Base-by-base conservation (phyloP, 2,329 filamentous ascomycete species). In the Coniochaeta sp. region DNA sequence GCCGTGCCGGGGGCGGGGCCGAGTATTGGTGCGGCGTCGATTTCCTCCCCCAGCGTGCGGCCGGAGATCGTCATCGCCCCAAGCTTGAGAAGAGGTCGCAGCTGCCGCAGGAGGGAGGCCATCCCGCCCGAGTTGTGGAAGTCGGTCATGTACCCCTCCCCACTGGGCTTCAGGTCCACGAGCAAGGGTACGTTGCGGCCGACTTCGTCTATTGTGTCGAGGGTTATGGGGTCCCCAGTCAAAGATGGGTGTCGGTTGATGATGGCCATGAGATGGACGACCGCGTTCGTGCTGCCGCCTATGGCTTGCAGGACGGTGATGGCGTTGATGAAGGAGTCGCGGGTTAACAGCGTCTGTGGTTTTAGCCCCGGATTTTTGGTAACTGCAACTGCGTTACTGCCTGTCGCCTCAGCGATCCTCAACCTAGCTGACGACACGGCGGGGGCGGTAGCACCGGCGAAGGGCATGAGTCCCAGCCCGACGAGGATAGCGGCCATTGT, bases 71-170 rank as follows among this genome's bases (percentile, higher is more conserved):
- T 96, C 49, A 81, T 77, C 8, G 91, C 91, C 52, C 78, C 75
- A 16, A 92, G 89, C 56, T 92, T 78, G 1, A 96, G 75, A 0
- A 96, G 74, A 0, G 86, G 86, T 2, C 84, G 84, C 16, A 96
- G 77, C 20, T 89, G 73, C 58, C 91, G 90, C 57, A 95, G 81
- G 0, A 96, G 82, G 0, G 87, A 86, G 0, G 87, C 84, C 67
- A 94, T 89, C 27, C 91, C 91, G 22, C 91, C 91, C 49, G 94
- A 86, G 53, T 91, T 86, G 67, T 94, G 94, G 35, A 96, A 83
- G 63, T 96, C 91, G 4, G 86, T 89, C 85, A 96, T 95, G 66
- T 91, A 87, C 64, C 90, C 91, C 51, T 87, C 85, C 1, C 91
- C 91, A 53, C 82, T 88, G 0, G 91, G 91, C n/a, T 91, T 89